phyloP scores from a whole-genome alignment of 768 basidiomycete species.

The Tricholoma saponaceum region DNA sequence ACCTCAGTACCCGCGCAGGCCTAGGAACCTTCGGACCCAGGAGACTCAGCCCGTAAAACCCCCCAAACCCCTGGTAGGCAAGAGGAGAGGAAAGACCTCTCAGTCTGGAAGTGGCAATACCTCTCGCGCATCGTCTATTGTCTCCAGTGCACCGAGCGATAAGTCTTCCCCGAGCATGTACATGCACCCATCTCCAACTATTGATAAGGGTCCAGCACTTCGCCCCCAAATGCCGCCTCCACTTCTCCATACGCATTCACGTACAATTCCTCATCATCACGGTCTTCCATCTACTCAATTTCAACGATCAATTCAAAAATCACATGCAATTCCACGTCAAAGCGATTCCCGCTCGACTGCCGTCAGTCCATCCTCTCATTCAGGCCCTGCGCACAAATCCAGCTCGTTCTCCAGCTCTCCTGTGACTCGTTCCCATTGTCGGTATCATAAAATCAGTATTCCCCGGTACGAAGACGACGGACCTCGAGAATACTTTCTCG shows the following conservation, averaged over 20 bases:
- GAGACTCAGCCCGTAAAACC: neutral
- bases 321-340: conserved; percentile 4
- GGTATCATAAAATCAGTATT: conserved; percentile 64
- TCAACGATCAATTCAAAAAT: conserved; percentile 9
- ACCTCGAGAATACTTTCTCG: conserved; percentile 56
- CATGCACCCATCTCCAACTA: conserved; percentile 26
- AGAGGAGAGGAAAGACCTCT: conserved; percentile 33
- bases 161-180: conserved; percentile 12
- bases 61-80: conserved; percentile 11
- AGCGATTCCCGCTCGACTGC: conserved; percentile 12
- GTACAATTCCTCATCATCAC: conserved; percentile 28
- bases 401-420: conserved; percentile 35
- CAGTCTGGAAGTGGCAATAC: conserved; percentile 22
- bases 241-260: conserved; percentile 17
- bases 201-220: conserved; percentile 20
- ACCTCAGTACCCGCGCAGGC: neutral
- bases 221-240: conserved; percentile 14
- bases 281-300: conserved; percentile 29
- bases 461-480: conserved; percentile 46
- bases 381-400: conserved; percentile 14
- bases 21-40: neutral
- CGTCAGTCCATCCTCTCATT: conserved; percentile 11
- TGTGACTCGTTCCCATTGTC: conserved; percentile 65
- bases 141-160: conserved; percentile 30
- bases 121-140: conserved; percentile 51